Base-by-base conservation (phyloP, 345 rosid genomes). In the Triadica sebifera region DNA sequence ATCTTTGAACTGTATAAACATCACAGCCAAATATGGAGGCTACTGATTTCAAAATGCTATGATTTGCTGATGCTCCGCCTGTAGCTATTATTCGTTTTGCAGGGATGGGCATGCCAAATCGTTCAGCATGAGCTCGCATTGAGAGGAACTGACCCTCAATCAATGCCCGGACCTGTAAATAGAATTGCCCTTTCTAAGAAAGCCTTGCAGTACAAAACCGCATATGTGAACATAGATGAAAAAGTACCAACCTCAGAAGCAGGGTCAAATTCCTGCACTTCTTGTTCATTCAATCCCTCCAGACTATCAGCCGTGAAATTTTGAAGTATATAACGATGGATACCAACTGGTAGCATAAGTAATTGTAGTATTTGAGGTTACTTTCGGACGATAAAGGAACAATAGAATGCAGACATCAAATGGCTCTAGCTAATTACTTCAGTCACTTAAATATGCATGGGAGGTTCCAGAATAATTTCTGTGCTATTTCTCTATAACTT, bases 111-210 rank as follows among this genome's bases (percentile, higher is more conserved):
- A 95, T 85, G 47, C 98, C 96, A 53, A 87, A 93, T 75, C 98
- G 87, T 83, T 95, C 98, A 20, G 93, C 79, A 57, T 93, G 98
- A 59, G 87, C 98, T 46, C 97, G 84, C 90, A 88, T 94, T 0
- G 97, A 91, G 69, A 94, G 96, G 67, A 95, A 70, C 77, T 95
- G 97, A 39, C 99, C 98, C 81, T 91, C 97, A 37, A 94, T 70
- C 82, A 94, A 74, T 73, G 98, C 97, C 37, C 94, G 85, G 19
- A 92, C 93, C 97, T 92, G 88, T 49, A 79, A 73, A 78, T 37
- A 47, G 34, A 69, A 29, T 56, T 65, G 41, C 55, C 66, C 41
- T n/a, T 43, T n/a, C 12, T 1, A 12, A 47, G 20, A 52, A 55
- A 15, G 6, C 49, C 62, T 17, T 20, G 55, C 11, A 55, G 65